Base-by-base conservation (phyloP, 1,284 basidiomycete species). In the Mycosarcoma mackinlayi region DNA sequence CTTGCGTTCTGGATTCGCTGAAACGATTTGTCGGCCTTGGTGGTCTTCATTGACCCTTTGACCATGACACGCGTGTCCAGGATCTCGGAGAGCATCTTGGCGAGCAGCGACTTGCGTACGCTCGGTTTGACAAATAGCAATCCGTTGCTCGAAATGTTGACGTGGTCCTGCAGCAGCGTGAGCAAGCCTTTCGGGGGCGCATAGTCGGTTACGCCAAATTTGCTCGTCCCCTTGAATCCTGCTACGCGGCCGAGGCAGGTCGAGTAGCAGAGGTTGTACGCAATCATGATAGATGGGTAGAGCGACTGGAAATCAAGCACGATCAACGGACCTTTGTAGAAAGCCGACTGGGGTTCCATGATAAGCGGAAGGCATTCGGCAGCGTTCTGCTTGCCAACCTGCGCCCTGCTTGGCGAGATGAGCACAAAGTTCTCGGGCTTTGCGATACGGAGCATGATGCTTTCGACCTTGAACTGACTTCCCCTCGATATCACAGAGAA, bases 41-140 rank as follows among this genome's bases (percentile, higher is more conserved):
- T 86, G 11, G 87, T 85, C 83, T 97, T 96, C 92, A 96, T 95
- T 2, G 92, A 91, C 67, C 91, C 89, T 81, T 97, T 98, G 35
- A 98, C 90, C 94, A 98, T 98, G 7, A 97, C 92, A 47, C 96
- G 87, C n/a, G 95, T 97, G 54, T 96, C 92, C 60, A 98, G 85
- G 6, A 98, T 86, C 84, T 98, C 95, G 16, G 87, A 88, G 65
- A 98, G 86, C 95, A 98, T 98, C 73, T 94, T 90, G 4, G 89
- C 89, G 11, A 98, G 85, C 14, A 97, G 85, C 25, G 93, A 92
- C 80, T 89, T 90, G 28, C 95, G 88, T 4, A 98, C 90, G 37
- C 88, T 86, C 0, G 89, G 87, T 80, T 95, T 96, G 54, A 93
- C 92, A 82, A 94, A 98, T 83, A 97, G 88, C 72, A 97, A 89